A percentile compares a stretch with the other conserved stretches of the same genome.
phyloP scores from a whole-genome alignment of 495 filamentous ascomycete genomes.

The Oleoguttula mirabilis region DNA sequence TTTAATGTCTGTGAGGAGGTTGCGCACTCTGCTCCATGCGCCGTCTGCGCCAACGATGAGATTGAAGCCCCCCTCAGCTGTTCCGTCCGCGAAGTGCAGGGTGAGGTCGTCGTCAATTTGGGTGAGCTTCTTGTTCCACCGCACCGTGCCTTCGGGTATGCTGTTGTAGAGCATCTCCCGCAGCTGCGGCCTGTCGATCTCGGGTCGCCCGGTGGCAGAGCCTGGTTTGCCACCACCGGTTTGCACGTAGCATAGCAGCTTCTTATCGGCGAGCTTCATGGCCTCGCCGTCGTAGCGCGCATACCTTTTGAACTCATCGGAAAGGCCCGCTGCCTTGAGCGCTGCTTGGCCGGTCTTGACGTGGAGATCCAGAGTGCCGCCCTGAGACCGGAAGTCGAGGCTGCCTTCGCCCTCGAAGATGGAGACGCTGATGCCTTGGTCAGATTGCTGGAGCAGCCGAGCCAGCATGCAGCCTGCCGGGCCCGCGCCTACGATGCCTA shows the following conservation, averaged over 20 bases:
- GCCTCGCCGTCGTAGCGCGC: conserved; percentile 42
- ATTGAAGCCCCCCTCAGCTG: conserved; percentile 32
- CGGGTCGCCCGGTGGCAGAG: conserved; percentile 16
- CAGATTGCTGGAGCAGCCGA: conserved; percentile 36
- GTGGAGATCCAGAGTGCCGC: conserved; percentile 47
- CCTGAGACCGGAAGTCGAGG: conserved; percentile 23
- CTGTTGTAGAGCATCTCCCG: conserved; percentile 34
- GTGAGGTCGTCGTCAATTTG: conserved; percentile 6
- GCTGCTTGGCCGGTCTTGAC: conserved; percentile 39
- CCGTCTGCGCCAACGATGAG: conserved; percentile 52
- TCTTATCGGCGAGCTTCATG: conserved; percentile 31
- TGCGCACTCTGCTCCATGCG: conserved; percentile 44
- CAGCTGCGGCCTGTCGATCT: conserved; percentile 35
- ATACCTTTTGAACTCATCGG: conserved; percentile 35
- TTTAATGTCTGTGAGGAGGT: conserved; percentile 33
- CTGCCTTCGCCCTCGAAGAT: conserved; percentile 26
- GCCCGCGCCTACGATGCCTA: conserved; percentile 32
- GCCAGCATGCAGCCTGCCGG: conserved; percentile 45
- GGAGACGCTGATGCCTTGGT: conserved; percentile 12
- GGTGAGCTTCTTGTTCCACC: conserved; percentile 18
- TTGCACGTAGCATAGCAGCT: conserved; percentile 14
- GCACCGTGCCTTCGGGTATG: conserved; percentile 28
- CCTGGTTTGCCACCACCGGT: conserved; percentile 1
- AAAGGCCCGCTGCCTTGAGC: conserved; percentile 39
- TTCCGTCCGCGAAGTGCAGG: conserved; percentile 26